Evolutionary conservation across 495 filamentous ascomycete species (phyloP).

Genomic region (Xylaria grammica): DNA sequence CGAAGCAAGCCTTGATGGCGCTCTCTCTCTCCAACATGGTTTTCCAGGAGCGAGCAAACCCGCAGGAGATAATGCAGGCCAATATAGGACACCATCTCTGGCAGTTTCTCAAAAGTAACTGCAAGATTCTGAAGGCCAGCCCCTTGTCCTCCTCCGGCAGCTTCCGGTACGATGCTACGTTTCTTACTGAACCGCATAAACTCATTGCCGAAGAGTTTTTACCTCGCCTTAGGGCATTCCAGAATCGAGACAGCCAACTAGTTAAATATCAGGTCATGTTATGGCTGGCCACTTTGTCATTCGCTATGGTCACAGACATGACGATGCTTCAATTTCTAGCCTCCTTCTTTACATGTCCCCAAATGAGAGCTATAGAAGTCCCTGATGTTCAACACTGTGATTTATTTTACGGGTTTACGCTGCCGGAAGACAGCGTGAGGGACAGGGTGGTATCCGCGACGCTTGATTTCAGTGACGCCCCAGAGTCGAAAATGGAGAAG

Average conservation of each 20-base stretch:
- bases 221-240: constrained; percentile 40
- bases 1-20: constrained; percentile 9
- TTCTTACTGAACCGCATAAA: background rate
- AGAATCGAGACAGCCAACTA: background rate
- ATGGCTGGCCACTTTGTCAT: constrained; percentile 43
- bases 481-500: background rate
- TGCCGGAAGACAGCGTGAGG: background rate
- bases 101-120: background rate
- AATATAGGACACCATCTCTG: constrained; percentile 12
- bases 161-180: constrained; percentile 24
- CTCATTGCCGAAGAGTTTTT: constrained; percentile 40
- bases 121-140: background rate
- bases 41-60: background rate
- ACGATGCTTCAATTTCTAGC: constrained; percentile 43
- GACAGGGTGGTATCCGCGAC: background rate
- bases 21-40: constrained; percentile 12
- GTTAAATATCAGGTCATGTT: constrained; percentile 51
- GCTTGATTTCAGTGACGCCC: background rate
- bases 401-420: background rate
- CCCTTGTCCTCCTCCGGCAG: background rate
- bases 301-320: constrained; percentile 35
- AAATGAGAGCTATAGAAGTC: constrained; percentile 22
- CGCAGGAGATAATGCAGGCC: background rate
- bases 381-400: background rate
- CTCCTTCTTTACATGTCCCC: constrained; percentile 37